A percentile compares a stretch with the other conserved stretches of the same genome.
Conservation (phyloP, 1,139 yeast genomes). For the Saccharomyces hybrid region DNA sequence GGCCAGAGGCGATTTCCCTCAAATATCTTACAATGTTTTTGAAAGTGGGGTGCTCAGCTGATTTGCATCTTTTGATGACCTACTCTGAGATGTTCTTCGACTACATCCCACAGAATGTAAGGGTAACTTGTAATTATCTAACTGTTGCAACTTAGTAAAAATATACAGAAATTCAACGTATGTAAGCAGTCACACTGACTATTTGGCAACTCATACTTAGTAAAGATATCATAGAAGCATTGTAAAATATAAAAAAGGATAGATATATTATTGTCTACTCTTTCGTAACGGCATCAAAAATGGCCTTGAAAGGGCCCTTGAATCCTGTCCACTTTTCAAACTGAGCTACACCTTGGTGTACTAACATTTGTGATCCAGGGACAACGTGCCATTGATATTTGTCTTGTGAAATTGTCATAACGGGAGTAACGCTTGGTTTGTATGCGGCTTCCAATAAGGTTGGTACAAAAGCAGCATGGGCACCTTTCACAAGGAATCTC, state of each 20-base stretch:
- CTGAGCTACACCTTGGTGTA: conserved; percentile 87
- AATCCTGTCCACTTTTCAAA: conserved; percentile 72
- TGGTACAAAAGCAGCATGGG: conserved; percentile 38
- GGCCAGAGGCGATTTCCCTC: neutral
- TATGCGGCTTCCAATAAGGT: conserved; percentile 85
- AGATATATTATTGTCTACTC: conserved; percentile 6
- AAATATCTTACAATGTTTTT: neutral
- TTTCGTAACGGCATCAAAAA: conserved; percentile 50
- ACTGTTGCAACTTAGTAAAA: neutral
- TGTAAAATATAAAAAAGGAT: neutral
- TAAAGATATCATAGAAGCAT: neutral
- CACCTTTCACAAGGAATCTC: conserved; percentile 37
- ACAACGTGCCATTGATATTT: conserved; percentile 62
- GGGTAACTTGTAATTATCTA: neutral
- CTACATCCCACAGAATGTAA: neutral
- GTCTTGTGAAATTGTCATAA: conserved; percentile 66
- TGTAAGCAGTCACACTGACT: neutral
- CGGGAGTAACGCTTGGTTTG: conserved; percentile 77
- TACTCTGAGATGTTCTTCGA: neutral
- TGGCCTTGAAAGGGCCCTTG: conserved; percentile 52
- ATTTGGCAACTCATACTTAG: neutral
- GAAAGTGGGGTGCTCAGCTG: neutral
- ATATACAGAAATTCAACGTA: neutral
- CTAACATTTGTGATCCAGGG: conserved; percentile 87
- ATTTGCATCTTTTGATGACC: neutral